These are phyloP conservation scores for Trypanosoma conorhini DNA, from an alignment of 208 protist genomes.

Conservation along the genomic window DNA sequence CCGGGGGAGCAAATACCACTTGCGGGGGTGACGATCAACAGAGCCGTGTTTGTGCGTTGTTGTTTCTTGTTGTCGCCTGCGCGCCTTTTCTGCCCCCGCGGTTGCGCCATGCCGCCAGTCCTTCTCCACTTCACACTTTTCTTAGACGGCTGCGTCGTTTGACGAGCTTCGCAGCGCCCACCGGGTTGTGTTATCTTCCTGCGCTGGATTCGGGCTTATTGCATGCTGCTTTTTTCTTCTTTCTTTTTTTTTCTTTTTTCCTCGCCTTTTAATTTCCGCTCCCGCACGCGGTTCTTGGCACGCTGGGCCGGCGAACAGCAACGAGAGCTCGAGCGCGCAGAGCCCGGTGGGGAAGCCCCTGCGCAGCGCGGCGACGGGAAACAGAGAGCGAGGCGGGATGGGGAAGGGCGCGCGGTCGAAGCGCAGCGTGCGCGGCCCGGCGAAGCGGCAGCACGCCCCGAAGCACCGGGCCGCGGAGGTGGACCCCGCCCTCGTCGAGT, in stretches of 20 bases:
- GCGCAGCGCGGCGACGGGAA: background rate
- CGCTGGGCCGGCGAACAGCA: too few species aligned
- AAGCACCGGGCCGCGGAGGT: slow-evolving; percentile 56
- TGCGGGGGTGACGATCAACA: slow-evolving; percentile 37
- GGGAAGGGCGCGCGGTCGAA: slow-evolving; percentile 81
- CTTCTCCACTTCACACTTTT: too few species aligned
- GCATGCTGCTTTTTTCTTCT: background rate
- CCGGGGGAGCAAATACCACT: slow-evolving; percentile 57
- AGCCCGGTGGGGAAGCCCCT: too few species aligned
- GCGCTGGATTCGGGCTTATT: background rate
- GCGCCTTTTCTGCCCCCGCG: background rate
- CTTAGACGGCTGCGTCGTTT: too few species aligned
- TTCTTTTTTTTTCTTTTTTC: background rate
- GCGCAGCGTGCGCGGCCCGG: slow-evolving; percentile 38
- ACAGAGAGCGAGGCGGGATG: slow-evolving; percentile 38
- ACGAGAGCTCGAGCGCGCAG: too few species aligned
- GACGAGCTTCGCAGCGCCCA: background rate
- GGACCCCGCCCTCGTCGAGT: slow-evolving; percentile 74
- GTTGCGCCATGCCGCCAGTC: too few species aligned
- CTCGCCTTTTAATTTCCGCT: too few species aligned
- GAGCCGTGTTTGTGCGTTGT: background rate
- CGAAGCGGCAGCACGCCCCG: slow-evolving; percentile 44
- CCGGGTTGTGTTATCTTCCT: background rate
- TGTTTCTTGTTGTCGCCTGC: background rate
- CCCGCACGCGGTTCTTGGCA: too few species aligned